Conservation (phyloP, 2,329 filamentous ascomycete genomes). For the Shiraia bambusicola region DNA sequence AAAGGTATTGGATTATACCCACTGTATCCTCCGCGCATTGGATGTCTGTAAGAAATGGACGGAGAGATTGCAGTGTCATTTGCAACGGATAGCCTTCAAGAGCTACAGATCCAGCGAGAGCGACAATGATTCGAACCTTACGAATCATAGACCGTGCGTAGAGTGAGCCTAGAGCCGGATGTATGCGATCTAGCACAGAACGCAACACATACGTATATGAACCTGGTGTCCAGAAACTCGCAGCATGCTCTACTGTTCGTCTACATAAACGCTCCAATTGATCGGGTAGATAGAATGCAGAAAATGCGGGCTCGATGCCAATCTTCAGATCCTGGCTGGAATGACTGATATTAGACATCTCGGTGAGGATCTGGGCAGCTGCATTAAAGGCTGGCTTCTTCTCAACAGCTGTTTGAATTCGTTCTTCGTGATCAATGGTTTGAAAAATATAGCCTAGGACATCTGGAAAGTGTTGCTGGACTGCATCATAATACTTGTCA, state of each 20-base stretch:
- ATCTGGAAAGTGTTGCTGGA: constrained; percentile 71
- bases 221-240: constrained; percentile 72
- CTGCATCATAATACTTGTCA: constrained; percentile 62
- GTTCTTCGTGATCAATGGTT: constrained; percentile 54
- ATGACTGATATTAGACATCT: constrained; percentile 69
- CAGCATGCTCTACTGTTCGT: constrained; percentile 62
- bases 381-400: constrained; percentile 60
- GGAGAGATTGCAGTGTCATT: constrained; percentile 81
- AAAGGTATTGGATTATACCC: constrained; percentile 81
- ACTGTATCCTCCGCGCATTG: constrained; percentile 90
- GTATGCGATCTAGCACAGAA: constrained; percentile 75
- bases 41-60: constrained; percentile 75
- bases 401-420: constrained; percentile 50
- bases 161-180: constrained; percentile 79
- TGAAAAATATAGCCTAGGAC: constrained; percentile 77
- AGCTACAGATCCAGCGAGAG: constrained; percentile 72
- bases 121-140: constrained; percentile 79
- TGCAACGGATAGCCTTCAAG: constrained; percentile 80
- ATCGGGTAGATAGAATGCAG: constrained; percentile 71
- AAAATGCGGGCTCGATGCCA: constrained; percentile 86
- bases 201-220: constrained; percentile 74
- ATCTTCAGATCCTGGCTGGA: constrained; percentile 67
- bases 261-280: constrained; percentile 78
- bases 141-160: constrained; percentile 85
- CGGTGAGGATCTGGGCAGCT: constrained; percentile 64